Conservation (phyloP, 192 early-diverging fungal genomes). For the Geranomyces variabilis region DNA sequence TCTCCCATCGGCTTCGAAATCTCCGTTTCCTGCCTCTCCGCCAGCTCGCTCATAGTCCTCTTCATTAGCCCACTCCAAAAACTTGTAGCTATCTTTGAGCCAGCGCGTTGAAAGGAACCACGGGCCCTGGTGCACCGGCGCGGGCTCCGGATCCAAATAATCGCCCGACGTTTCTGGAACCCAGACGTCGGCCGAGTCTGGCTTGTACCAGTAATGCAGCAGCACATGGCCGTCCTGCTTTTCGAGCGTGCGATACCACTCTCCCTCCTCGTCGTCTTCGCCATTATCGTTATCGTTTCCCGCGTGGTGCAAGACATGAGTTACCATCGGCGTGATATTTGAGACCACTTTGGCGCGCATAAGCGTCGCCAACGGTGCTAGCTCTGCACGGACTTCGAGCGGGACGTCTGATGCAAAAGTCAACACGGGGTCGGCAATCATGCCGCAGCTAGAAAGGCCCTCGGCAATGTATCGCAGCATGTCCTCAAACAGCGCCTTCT, state of each 20-base stretch:
- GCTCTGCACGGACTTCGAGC: constrained; percentile 7
- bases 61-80: constrained; percentile 85
- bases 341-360: constrained; percentile 15
- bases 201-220: constrained; percentile 42
- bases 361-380: constrained; percentile 13
- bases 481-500: neutral
- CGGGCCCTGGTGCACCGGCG: constrained; percentile 65
- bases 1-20: constrained; percentile 18
- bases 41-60: constrained; percentile 75
- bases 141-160: constrained; percentile 41
- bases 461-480: constrained; percentile 11
- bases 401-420: constrained; percentile 1
- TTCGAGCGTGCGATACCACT: constrained; percentile 38
- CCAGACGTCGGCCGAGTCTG: constrained; percentile 36
- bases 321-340: constrained; percentile 25
- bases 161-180: constrained; percentile 28
- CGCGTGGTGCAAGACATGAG: constrained; percentile 26
- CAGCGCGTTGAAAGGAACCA: constrained; percentile 75
- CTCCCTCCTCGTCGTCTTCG: neutral
- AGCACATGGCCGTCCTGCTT: constrained; percentile 32
- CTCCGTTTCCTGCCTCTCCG: constrained; percentile 40
- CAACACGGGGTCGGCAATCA: constrained; percentile 12
- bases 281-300: neutral
- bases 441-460: neutral
- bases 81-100: constrained; percentile 73